Evolutionary conservation across 2,329 filamentous ascomycete genomes (phyloP), one percentile per base, ranked within the genome.

Genomic region (Hirsutella minnesotensis): DNA sequence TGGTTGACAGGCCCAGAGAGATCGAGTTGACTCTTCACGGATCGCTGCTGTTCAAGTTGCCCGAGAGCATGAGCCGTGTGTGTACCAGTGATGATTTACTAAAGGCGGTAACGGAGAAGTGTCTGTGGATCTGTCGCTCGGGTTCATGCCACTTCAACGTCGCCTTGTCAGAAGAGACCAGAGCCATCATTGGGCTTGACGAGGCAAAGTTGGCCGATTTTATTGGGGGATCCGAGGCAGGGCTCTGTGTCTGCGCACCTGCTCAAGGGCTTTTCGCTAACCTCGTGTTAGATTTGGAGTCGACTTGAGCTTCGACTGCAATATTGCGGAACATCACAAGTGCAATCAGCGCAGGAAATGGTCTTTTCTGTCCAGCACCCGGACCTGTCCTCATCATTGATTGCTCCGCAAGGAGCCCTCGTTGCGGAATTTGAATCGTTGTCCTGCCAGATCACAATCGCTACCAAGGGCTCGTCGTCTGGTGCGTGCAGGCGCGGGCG

Each of bases 361-460:
- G 44, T 47, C 1, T 65, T 65, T 34, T 61, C 56, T 1, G 53
- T 67, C 8, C 57, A 65, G 39, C 64, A 67, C 41, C 54, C 59
- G 3, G 54, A 59, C 33, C 39, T 63, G 16, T 50, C 52, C 0
- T 64, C 63, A 3, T 47, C 54, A 15, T 41, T 63, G 20, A 22
- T 53, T 5, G 48, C 57, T 5, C 63, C 63, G 1, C 36, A 39
- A 1, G 49, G 46, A 2, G 54, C 59, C 1, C 35, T 40, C 3
- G 53, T 48, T 5, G 53, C 55, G 1, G 50, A 50, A 2, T 56
- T 66, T 34, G 49, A 47, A 33, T 49, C 50, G 21, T 48, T 57
- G 16, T 45, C 45, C n/a, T 51, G 59, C 34, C 45, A 46, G 3
- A 41, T 65, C 24, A 43, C 56, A 31, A 35, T 61, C 13, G 43